phyloP scores from a whole-genome alignment of 1,139 yeast genomes.

The Magnusiomyces suaveolens region DNA sequence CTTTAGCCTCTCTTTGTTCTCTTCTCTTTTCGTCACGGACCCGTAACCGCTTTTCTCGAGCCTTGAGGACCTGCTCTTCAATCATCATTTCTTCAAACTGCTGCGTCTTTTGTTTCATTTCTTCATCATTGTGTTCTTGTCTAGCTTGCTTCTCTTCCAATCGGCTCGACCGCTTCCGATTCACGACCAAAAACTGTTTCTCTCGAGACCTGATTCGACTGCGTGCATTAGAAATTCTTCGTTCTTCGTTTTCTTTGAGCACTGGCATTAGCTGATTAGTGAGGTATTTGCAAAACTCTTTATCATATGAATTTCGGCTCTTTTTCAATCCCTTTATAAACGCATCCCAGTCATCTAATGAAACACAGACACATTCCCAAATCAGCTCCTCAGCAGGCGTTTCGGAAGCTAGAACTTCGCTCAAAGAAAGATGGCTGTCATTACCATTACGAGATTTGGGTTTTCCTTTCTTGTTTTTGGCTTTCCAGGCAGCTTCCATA shows the following conservation, averaged over 20 bases:
- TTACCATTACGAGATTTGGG: constrained; percentile 5
- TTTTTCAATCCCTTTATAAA: constrained; percentile 21
- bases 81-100: constrained; percentile 1
- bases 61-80: constrained; percentile 13
- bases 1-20: constrained; percentile 5
- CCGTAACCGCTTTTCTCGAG: constrained; percentile 16
- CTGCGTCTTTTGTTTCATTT: constrained; percentile 7
- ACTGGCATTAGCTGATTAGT: constrained; percentile 25
- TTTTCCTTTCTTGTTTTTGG: constrained; percentile 4
- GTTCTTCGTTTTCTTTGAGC: constrained; percentile 24
- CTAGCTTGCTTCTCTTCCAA: constrained; percentile 23
- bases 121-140: constrained; percentile 19
- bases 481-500: background rate
- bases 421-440: constrained; percentile 14
- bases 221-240: constrained; percentile 20
- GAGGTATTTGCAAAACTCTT: constrained; percentile 20
- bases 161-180: constrained; percentile 27
- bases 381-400: constrained; percentile 19
- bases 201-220: constrained; percentile 22
- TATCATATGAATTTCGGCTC: constrained; percentile 16
- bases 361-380: constrained; percentile 32
- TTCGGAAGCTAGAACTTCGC: constrained; percentile 22
- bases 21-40: constrained; percentile 11
- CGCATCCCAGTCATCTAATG: constrained; percentile 26
- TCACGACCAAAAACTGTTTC: constrained; percentile 21